phyloP scores from a whole-genome alignment of 139 green algal species.

The Chlorella ohadii region DNA sequence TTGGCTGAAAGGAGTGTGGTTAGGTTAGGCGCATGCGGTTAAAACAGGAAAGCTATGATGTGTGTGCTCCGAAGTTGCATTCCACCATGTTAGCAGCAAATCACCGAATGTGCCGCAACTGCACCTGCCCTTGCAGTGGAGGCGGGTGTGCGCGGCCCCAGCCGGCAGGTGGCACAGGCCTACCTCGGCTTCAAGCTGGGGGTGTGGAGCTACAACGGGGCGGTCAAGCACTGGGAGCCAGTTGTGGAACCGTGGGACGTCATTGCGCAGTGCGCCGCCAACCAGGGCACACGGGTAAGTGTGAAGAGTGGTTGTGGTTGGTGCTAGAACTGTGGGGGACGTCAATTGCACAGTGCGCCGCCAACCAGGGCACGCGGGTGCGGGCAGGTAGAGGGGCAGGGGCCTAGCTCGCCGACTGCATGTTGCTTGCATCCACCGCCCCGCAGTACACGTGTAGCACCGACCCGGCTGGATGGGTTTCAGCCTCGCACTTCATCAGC shows the following conservation, averaged over 20 bases:
- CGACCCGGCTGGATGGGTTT: too few species aligned
- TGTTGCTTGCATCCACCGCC: too few species aligned
- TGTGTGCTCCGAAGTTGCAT: too few species aligned
- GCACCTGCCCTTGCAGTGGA: slow-evolving; percentile 18
- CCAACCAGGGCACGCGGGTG: slow-evolving; percentile 47
- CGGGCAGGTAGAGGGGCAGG: too few species aligned
- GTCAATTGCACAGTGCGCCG: slow-evolving; percentile 69
- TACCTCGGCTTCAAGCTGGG: slow-evolving; percentile 54
- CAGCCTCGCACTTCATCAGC: too few species aligned
- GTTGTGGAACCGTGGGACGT: slow-evolving; percentile 87
- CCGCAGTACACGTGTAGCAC: too few species aligned
- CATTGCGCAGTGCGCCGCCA: slow-evolving; percentile 67
- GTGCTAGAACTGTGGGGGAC: slow-evolving; percentile 54
- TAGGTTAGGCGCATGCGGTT: too few species aligned
- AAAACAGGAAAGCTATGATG: too few species aligned
- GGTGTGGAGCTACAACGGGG: slow-evolving; percentile 72
- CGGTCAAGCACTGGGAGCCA: slow-evolving; percentile 81
- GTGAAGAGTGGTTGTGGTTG: neutral
- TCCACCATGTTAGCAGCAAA: too few species aligned
- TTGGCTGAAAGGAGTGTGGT: too few species aligned
- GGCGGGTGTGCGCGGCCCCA: slow-evolving; percentile 43
- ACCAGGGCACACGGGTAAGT: slow-evolving; percentile 37
- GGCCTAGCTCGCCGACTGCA: neutral
- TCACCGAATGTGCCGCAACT: too few species aligned
- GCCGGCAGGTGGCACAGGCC: slow-evolving; percentile 46